Conservation (phyloP, 306 rosid species). For the Sindora glabra region DNA sequence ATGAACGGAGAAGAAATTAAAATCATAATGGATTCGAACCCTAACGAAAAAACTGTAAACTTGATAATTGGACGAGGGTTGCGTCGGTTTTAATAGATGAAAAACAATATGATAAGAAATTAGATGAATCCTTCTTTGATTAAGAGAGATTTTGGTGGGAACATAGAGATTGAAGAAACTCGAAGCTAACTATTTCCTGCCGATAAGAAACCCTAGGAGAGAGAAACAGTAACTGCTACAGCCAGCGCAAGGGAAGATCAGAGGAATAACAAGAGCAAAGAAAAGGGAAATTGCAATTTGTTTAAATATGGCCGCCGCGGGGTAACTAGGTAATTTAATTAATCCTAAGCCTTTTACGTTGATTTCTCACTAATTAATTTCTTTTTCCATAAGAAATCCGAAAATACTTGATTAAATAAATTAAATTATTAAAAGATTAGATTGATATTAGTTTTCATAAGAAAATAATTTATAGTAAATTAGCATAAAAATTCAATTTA, state of each 20-base stretch:
- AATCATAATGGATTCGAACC: slow-evolving; percentile 36
- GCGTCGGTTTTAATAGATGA: too few species aligned
- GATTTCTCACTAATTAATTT: too few species aligned
- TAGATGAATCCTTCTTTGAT: slow-evolving; percentile 39
- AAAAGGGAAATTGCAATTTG: too few species aligned
- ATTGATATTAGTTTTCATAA: too few species aligned
- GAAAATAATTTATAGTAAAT: too few species aligned
- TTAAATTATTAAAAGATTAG: too few species aligned
- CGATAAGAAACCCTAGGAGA: slow-evolving; percentile 27
- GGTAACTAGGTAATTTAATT: too few species aligned
- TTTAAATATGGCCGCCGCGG: too few species aligned
- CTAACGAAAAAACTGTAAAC: background rate
- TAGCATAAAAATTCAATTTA: too few species aligned
- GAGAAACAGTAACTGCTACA: background rate
- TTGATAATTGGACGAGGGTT: background rate
- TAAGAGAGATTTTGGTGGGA: slow-evolving; percentile 4
- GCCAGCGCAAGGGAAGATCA: background rate
- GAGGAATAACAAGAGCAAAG: background rate
- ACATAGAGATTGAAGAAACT: slow-evolving; percentile 5
- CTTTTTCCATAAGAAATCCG: too few species aligned
- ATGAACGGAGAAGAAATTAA: slow-evolving; percentile 20
- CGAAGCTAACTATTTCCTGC: background rate
- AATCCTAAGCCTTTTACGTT: too few species aligned
- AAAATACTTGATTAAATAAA: too few species aligned
- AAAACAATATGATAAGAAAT: background rate